These are phyloP conservation scores for Brasenia schreberi DNA, from an alignment of 164 flowering plant genomes.

Conservation along the genomic window DNA sequence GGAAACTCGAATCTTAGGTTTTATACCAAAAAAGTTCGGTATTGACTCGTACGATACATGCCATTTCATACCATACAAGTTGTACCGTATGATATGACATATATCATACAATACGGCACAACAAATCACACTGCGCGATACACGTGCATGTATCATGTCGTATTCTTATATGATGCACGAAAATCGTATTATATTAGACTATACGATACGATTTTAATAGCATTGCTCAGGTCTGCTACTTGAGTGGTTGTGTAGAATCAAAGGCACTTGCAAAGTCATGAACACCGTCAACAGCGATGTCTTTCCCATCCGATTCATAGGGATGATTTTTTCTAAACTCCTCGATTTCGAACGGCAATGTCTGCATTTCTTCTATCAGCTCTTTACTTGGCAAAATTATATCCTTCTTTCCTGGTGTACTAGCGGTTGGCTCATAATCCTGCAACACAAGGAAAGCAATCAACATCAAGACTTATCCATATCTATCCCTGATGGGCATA, in stretches of 20 bases:
- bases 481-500: too few species aligned
- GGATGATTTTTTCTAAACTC: slow-evolving; percentile 79
- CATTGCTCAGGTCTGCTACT: not conserved
- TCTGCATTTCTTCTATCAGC: slow-evolving; percentile 55
- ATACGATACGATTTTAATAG: too few species aligned
- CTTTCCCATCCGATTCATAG: slow-evolving; percentile 6
- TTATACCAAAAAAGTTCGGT: too few species aligned
- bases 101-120: too few species aligned
- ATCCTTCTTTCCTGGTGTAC: slow-evolving; percentile 56
- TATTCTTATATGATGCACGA: too few species aligned
- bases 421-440: slow-evolving; percentile 87
- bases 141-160: too few species aligned
- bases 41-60: too few species aligned
- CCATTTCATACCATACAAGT: too few species aligned
- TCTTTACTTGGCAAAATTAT: slow-evolving; percentile 64
- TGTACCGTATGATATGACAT: too few species aligned
- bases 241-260: not conserved
- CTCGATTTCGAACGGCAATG: slow-evolving; percentile 76
- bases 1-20: too few species aligned
- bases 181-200: too few species aligned
- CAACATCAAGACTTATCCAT: not conserved
- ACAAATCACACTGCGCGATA: too few species aligned
- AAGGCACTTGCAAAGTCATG: not conserved
- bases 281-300: not conserved
- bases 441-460: slow-evolving; percentile 4